Percentiles rank a stretch among this genome's conserved stretches.
Conservation (phyloP, 2,329 filamentous ascomycete genomes). For the Elsinoe ampelina region DNA sequence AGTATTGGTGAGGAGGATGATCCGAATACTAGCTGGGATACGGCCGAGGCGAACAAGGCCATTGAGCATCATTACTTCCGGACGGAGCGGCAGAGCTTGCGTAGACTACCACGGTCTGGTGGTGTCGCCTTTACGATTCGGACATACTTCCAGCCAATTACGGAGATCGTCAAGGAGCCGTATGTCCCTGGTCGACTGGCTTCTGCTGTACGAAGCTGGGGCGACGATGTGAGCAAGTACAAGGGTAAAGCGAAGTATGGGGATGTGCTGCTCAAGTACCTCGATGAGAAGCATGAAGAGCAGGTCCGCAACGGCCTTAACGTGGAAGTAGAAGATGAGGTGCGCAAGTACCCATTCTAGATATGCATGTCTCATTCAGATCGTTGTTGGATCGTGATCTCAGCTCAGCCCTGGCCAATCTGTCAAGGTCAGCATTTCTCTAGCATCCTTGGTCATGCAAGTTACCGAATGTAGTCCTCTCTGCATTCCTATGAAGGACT, state of each 20-base stretch:
- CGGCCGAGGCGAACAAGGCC: slow-evolving; percentile 63
- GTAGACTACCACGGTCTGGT: slow-evolving; percentile 36
- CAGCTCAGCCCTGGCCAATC: slow-evolving; percentile 4
- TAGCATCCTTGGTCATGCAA: not conserved
- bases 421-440: not conserved
- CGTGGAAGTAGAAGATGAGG: slow-evolving; percentile 50
- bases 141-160: slow-evolving; percentile 68
- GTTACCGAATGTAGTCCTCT: slow-evolving; percentile 37
- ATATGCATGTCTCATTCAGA: not conserved
- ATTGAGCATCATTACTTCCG: slow-evolving; percentile 69
- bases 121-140: slow-evolving; percentile 63
- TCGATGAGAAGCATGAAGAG: slow-evolving; percentile 64
- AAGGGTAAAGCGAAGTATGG: slow-evolving; percentile 70
- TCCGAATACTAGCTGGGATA: slow-evolving; percentile 58
- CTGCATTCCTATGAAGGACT: slow-evolving; percentile 31
- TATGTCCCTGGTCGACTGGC: slow-evolving; percentile 72
- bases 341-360: slow-evolving; percentile 52
- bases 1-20: slow-evolving; percentile 68
- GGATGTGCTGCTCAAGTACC: slow-evolving; percentile 63
- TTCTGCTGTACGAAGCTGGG: slow-evolving; percentile 73
- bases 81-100: slow-evolving; percentile 62
- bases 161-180: slow-evolving; percentile 57
- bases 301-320: slow-evolving; percentile 61
- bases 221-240: slow-evolving; percentile 64
- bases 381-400: not conserved